Evolutionary conservation across 208 protist genomes (phyloP).

Genomic region (Novymonas esmeraldas): DNA sequence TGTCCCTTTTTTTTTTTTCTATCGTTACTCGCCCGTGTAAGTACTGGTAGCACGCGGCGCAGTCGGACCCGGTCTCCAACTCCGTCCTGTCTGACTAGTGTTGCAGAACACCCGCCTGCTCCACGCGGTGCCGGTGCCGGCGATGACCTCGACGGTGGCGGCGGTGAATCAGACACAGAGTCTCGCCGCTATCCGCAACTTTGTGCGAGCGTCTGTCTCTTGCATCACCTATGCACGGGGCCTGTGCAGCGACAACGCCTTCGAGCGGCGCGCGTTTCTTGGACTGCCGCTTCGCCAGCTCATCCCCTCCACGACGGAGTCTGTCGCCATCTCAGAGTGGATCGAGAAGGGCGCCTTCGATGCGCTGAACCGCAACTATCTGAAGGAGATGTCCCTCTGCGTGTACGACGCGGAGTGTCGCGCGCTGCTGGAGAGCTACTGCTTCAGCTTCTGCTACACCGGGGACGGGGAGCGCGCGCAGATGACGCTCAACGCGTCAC

Average conservation of each 20-base stretch:
- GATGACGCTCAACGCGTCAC: constrained; percentile 51
- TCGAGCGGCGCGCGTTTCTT: constrained; percentile 60
- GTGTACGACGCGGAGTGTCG: constrained; percentile 63
- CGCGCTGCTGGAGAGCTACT: constrained; percentile 79
- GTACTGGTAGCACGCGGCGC: too few species aligned
- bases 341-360: constrained; percentile 84
- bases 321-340: constrained; percentile 69
- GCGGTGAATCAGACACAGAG: constrained; percentile 77
- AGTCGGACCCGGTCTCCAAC: too few species aligned
- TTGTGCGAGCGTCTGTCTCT: constrained; percentile 73
- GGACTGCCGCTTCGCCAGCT: constrained; percentile 68
- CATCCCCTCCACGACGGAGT: constrained; percentile 52
- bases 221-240: constrained; percentile 80
- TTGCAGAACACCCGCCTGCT: background rate
- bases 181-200: constrained; percentile 83
- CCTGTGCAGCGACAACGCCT: constrained; percentile 73
- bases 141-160: constrained; percentile 39
- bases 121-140: background rate
- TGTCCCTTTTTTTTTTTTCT: too few species aligned
- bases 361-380: constrained; percentile 76
- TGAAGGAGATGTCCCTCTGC: constrained; percentile 80
- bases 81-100: too few species aligned
- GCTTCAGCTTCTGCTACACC: constrained; percentile 71
- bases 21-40: too few species aligned
- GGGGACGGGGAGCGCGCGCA: constrained; percentile 45